Evolutionary conservation across 495 filamentous ascomycete genomes (phyloP), one percentile per base, ranked within the genome.

Genomic region (Aeminium ludgeri): DNA sequence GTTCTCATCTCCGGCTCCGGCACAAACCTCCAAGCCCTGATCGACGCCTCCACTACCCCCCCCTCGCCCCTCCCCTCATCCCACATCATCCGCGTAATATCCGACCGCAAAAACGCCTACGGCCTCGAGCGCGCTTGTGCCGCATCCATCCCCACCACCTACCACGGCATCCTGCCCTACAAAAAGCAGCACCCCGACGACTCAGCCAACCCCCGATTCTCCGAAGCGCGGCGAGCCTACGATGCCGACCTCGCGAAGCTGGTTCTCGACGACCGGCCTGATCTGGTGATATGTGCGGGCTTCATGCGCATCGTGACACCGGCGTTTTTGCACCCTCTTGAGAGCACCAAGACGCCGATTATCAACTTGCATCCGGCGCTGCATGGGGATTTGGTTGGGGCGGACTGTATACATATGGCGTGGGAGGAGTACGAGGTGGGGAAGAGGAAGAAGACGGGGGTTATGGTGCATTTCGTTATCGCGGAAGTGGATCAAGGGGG

Each of bases 381-480:
- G 36, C 78, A 75, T 17, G 76, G 76, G 12, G 64, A 73, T 46
- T 86, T 86, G 52, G 78, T 89, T 57, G 84, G 84, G 6, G 72
- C 78, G 56, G 58, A 72, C 44, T 84, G 82, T 1, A 91, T 95
- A 47, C 69, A 76, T 42, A 67, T 84, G 13, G 86, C 86, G 16
- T 80, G 78, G 58, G 66, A 72, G 27, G 82, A 82, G 37, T 91
- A 75, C 58, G 51, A 76, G 54, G 69, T 69, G 17, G 81, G 79
- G 6, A 73, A 71, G 56, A 70, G 87, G 29, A 69, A 79, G 51
- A 74, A 68, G 56, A 94, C 85, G 1, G 86, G 86, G 1, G 76
- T 89, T n/a, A 94, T 96, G 86, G 74, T 91, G 2, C 86, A 93
- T 59, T 76, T 83, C 54, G 83, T 93, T 34, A 81, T 93, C 49